A percentile compares a stretch with the other conserved stretches of the same genome.
Evolutionary conservation across 768 basidiomycete genomes (phyloP).

Genomic region (Auricularia sp.): DNA sequence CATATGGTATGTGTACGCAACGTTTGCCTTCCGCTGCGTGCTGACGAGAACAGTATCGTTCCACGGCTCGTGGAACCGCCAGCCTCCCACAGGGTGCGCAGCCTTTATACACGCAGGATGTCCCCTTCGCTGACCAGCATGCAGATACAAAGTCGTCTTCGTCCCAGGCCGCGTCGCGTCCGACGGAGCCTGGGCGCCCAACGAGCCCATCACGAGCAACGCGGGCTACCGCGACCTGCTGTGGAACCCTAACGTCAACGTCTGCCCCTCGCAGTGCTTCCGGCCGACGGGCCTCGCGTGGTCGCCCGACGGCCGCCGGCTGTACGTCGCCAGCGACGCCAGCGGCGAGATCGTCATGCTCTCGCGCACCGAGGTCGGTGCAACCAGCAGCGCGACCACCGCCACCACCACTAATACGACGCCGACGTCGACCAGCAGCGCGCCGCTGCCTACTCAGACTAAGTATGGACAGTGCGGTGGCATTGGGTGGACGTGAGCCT

Average conservation of each 20-base stretch:
- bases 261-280: conserved; percentile 6
- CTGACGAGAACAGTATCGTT: background rate
- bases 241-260: background rate
- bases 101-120: no score
- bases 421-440: background rate
- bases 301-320: background rate
- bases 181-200: background rate
- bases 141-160: background rate
- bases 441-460: background rate
- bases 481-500: background rate
- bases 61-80: conserved; percentile 6
- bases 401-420: background rate
- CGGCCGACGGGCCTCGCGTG: conserved; percentile 4
- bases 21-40: background rate
- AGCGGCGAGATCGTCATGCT: background rate
- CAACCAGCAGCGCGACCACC: background rate
- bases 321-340: conserved; percentile 1
- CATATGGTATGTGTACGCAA: background rate
- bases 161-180: background rate
- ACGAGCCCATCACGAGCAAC: background rate
- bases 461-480: background rate
- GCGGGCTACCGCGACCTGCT: conserved; percentile 2
- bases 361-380: background rate
- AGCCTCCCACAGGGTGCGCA: conserved; percentile 2
- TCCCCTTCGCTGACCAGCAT: no score